Base-by-base conservation (phyloP, 495 filamentous ascomycete species). In the Penicillium cosmopolitanum region DNA sequence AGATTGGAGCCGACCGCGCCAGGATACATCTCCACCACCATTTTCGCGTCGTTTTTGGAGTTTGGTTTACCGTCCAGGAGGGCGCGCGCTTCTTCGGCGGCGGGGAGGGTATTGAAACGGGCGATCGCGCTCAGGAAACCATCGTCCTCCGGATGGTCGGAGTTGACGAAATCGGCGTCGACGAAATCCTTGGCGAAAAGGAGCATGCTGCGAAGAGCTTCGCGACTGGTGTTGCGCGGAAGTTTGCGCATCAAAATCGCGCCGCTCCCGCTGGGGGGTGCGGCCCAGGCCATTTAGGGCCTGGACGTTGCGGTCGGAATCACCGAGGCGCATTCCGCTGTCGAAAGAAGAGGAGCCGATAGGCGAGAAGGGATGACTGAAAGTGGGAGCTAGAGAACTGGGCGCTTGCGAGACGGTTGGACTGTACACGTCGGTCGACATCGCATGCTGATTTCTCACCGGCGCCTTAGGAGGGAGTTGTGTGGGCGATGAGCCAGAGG, bases 161-260 rank as follows among this genome's bases (percentile, higher is more conserved):
- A 60, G 7, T 83, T 78, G 12, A 94, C 75, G 61, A 96, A 84
- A 57, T 94, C 88, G 51, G 86, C 84, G 62, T 88, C 84, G 52
- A 91, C 74, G 34, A 96, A 81, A 53, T 93, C 92, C 66, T 95
- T 90, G 25, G 91, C 90, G 69, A 93, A 96, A 13, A 95, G 78
- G 15, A 96, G 81, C 87, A 97, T 93, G 61, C 88, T 83, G 60
- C 88, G 85, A 58, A 96, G 77, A 40, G 84, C 82, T 57, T 93
- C 89, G 55, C 86, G 80, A 51, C 83, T 86, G 18, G 86, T 93
- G 65, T 88, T 91, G 53, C 78, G 70, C 7, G 93, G 89, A 1
- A 97, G 82, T 65, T 86, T 89, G 61, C 89, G 89, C 75, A 97
- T 88, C 51, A 91, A 72, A 53, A 85, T 87, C 70, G 79, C 82